Base-by-base conservation (phyloP, 768 basidiomycete genomes). In the Neoboletus magnificus region DNA sequence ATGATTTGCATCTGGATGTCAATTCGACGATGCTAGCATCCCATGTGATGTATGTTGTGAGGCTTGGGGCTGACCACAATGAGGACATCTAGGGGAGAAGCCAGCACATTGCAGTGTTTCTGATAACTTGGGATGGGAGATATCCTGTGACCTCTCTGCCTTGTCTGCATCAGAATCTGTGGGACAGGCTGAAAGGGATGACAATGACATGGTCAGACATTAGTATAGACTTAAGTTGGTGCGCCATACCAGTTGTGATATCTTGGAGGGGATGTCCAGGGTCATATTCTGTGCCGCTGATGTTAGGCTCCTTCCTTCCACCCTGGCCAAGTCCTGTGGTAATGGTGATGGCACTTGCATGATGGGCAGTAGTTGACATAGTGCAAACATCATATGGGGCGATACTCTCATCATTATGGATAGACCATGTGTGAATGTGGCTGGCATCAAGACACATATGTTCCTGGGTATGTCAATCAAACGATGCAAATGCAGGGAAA, bases 281-380 rank as follows among this genome's bases (percentile, higher is more conserved):
- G 67, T 93, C 91, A 58, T 89, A 93, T 66, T 93, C 91, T 41
- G 86, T 86, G 37, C 85, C 89, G 68, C 85, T 89, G 49, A 88
- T 65, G 62, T 83, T 79, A n/a, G 74, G 67, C 61, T 89, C 85
- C 55, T 85, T 74, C 45, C 78, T 75, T 20, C 69, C 70, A 41
- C 59, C 57, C 3, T 83, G 77, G 2, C 77, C 78, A 11, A 96
- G 79, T 1, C 94, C 93, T 4, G 92, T 90, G 50, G 82, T 89
- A 18, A 97, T 78, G 0, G 94, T 96, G 50, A 96, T 76, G 3
- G 84, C 91, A 59, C 88, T 91, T 25, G 91, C 93, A 71, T 97
- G 94, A 70, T 97, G 94, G 1, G 86, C 91, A 10, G 83, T 84
- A 0, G 93, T 95, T 0, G 91, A 93, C 55, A 91, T 70, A 0